These are phyloP conservation scores for Simplicillium aogashimaense DNA, from an alignment of 2,329 filamentous ascomycete species.

Conservation along the genomic window DNA sequence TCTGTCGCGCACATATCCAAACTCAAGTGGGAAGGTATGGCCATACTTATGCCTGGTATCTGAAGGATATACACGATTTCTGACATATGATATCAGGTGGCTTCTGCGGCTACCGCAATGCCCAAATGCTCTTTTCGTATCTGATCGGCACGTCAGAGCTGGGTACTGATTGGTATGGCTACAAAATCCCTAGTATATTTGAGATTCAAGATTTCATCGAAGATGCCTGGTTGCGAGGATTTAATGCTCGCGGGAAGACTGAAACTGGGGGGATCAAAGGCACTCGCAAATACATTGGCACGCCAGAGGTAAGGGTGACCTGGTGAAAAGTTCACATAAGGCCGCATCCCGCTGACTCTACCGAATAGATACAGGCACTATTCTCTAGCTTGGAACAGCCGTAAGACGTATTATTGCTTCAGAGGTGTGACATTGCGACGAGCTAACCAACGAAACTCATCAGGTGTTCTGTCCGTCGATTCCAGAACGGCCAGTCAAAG, in stretches of 20 bases:
- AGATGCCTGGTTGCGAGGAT: slow-evolving; percentile 75
- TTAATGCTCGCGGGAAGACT: slow-evolving; percentile 50
- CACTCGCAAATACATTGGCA: slow-evolving; percentile 95
- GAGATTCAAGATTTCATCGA: slow-evolving; percentile 82
- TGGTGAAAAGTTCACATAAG: not conserved
- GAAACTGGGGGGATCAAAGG: slow-evolving; percentile 81
- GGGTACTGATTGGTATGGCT: slow-evolving; percentile 51
- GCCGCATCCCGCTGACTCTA: not conserved
- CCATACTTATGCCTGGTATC: not conserved
- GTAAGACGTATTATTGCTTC: no score
- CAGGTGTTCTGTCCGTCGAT: slow-evolving; percentile 13
- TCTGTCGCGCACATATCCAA: slow-evolving; percentile 73
- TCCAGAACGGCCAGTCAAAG: no score
- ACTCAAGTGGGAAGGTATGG: slow-evolving; percentile 57
- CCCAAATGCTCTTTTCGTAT: slow-evolving; percentile 82
- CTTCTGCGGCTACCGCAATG: slow-evolving; percentile 93
- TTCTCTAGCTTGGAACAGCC: slow-evolving; percentile 40
- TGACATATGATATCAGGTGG: slow-evolving; percentile 42
- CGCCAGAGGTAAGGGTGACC: slow-evolving; percentile 64
- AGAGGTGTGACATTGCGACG: no score
- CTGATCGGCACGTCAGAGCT: slow-evolving; percentile 49
- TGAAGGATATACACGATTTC: not conserved
- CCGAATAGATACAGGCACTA: slow-evolving; percentile 61
- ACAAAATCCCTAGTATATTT: slow-evolving; percentile 63
- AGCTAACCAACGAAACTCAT: no score